Conservation (phyloP, 768 basidiomycete genomes). For the Pleurotus citrinopileatus region DNA sequence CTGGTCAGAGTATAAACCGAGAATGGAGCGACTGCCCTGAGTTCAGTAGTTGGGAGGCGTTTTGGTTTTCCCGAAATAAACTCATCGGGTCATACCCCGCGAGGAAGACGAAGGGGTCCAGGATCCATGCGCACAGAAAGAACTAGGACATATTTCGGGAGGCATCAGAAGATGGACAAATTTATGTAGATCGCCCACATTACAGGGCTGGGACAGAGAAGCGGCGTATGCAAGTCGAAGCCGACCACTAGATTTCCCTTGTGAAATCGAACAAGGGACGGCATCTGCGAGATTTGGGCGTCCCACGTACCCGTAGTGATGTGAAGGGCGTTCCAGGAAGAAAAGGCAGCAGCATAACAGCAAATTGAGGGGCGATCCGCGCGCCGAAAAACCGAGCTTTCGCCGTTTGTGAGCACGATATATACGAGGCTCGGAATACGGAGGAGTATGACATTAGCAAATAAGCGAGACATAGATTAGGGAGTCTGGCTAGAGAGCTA, state of each 20-base stretch:
- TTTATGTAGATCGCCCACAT: no score
- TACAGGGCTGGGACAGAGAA: no score
- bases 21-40: background rate
- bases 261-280: no score
- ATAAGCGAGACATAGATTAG: background rate
- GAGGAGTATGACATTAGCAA: background rate
- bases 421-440: background rate
- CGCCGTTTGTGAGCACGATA: background rate
- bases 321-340: background rate
- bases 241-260: no score
- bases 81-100: background rate
- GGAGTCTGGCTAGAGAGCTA: no score
- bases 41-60: background rate
- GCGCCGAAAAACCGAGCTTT: constrained; percentile 9
- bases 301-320: no score
- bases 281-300: no score
- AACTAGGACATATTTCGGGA: no score
- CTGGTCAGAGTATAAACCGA: background rate
- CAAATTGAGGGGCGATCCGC: background rate
- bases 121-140: background rate
- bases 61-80: background rate
- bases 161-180: no score
- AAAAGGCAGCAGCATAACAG: background rate
- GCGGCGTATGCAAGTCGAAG: no score
- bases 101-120: background rate